Base-by-base conservation (phyloP, 805 yeast species). In the Alloascoidea africana region DNA sequence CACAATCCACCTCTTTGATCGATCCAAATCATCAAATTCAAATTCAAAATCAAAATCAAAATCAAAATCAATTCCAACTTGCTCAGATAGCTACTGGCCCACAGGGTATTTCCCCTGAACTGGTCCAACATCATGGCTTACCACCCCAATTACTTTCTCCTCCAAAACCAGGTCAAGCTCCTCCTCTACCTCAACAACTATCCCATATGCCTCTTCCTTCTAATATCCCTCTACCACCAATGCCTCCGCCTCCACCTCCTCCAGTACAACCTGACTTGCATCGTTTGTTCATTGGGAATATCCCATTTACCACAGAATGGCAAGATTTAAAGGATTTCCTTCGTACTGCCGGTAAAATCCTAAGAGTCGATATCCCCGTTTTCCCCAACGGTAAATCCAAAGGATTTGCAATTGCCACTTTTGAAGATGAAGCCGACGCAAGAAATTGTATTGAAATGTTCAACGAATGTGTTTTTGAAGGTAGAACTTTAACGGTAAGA, bases 351-450 rank as follows among this genome's bases (percentile, higher is more conserved):
- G 55, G 51, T 15, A 46, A 44, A 34, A 43, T 50, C 13, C 36
- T 39, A 15, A 46, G 56, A 6, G 62, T 63, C 16, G 68, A 64
- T 37, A 59, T 64, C 15, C 62, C 65, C 13, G 46, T 39, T n/a
- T 48, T 52, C 35, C 45, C 41, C 2, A 58, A 56, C 34, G 71
- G 72, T 8, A 45, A 51, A 2, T 51, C 62, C 19, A 66, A 73
- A 46, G 85, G 86, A 2, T 77, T 73, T 58, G 85, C 84, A 1
- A 66, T 77, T 36, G 81, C 73, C 1, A 61, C 67, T 3, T 74
- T 73, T 16, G 60, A 60, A 1, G 52, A 62, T 30, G 62, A 58
- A 19, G 59, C 53, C 5, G 70, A 69, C 27, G 70, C 80, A 3
- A 56, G 57, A 3, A 56, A 57, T 32, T 62, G 75, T 13, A 74